Base-by-base conservation (phyloP, 441 rosid genomes). In the Eutrema salsugineum region DNA sequence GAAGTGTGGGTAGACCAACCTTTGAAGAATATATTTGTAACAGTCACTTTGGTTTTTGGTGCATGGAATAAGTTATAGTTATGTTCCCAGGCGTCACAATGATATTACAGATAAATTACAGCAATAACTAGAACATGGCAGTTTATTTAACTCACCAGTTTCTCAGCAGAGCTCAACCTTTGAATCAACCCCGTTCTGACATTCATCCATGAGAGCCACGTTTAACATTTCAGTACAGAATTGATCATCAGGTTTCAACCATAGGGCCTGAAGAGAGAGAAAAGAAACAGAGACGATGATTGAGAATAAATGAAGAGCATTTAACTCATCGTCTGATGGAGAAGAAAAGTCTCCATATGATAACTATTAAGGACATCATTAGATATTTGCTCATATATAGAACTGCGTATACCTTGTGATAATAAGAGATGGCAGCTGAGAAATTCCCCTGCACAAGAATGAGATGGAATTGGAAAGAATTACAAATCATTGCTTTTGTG, bases 181-280 rank as follows among this genome's bases (percentile, higher is more conserved):
- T 16, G 83, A 69, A 81, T 91, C 90, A 4, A 80, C 71, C 51
- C 91, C 96, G 14, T 27, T 77, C 51, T 71, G 91, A 67, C 89
- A 81, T 77, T 92, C 99, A 40, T 94, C 93, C 19, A 68, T 61
- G 10, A 92, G 91, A 50, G 97, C 98, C 79, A 83, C 64, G 58
- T 82, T 87, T 71, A 94, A 79, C 99, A 94, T 90, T 63, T 94
- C 97, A 0, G 87, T 80, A 85, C 97, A 92, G 77, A 90, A 92
- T 39, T 87, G 86, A 77, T 92, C 99, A 40, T 90, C 88, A 5
- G 97, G 89, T 78, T 88, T 88, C 84, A 92, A 74, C 94, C 93
- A 89, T 44, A 90, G 65, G 60, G 96, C 97, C 98, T 92, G 89
- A 63, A 69, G 14, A 19, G 32, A 42, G 50, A 30, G 27, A 16